Evolutionary conservation across 1,284 basidiomycete species (phyloP), one percentile per base, ranked within the genome.

Genomic region (Ustilago vetiveriae): DNA sequence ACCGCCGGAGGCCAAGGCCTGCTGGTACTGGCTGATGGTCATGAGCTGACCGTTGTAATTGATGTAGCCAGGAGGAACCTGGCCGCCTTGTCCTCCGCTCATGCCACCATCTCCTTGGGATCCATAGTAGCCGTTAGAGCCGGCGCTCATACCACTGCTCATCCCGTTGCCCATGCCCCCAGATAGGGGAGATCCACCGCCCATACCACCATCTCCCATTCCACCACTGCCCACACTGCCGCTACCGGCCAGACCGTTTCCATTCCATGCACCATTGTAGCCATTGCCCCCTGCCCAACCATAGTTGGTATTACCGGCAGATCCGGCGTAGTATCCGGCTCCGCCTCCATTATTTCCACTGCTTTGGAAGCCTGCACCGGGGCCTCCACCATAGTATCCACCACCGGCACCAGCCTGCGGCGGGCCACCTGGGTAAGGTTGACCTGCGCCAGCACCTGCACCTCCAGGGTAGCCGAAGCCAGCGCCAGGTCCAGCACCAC

Each of bases 1-100:
- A 16, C 27, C 21, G 21, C 29, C 30, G 29, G n/a, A n/a, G n/a
- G 29, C 42, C 21, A 65, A 19, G 2, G 56, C 47, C 33, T 48
- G 56, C 29, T 59, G 38, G 32, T 60, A 67, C 38, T 67, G 57
- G 6, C 40, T 41, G 29, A 58, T 42, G 21, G 64, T 55, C 36
- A 67, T 47, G 11, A 67, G 48, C 24, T 51, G 64, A 10, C 64
- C 64, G 23, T 56, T 33, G 42, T 67, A 67, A 30, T 41, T 51
- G 36, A 67, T 54, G 47, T 52, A 52, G 35, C 64, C 64, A 23
- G 55, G 2, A 17, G 63, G 45, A 23, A 42, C 30, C 10, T 23
- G 14, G 36, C 21, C 45, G 26, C 16, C 32, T 47, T 4, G 16
- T 3, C 27, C 38, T 3, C 38, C 30, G 19, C 17, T 23, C 24